Evolutionary conservation across 73 alveolate species (phyloP), one percentile per base, ranked within the genome.

Genomic region (Tetrahymena malaccensis): DNA sequence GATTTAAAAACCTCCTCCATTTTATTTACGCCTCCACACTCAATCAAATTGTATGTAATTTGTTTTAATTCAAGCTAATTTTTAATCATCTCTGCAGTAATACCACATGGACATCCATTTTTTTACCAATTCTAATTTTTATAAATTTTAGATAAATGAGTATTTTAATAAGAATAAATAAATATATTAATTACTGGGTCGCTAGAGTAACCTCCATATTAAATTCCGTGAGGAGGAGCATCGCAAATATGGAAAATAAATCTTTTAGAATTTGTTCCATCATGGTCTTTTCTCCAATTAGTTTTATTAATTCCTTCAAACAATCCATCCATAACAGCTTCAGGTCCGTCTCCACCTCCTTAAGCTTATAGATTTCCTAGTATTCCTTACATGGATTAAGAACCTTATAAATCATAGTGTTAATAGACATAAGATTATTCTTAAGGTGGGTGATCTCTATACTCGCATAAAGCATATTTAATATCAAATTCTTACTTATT

Each of bases 261-360:
- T 97, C 98, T 97, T 85, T 95, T 94, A 70, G 98, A 96, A 70
- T 1, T 4, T 19, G 89, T 70, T 3, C 89, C 89, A 70, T 70
- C 89, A 8, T 70, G 40, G 38, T 97, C 97, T 84, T 97, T 97
- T 95, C 99, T 98, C 99, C 99, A 98, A 16, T 96, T 50, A 70
- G 96, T 96, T 43, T 58, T 85, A 95, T 96, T 85, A 83, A 97
- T 95, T 8, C 97, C 98, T 85, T 95, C 98, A 95, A 96, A 94
- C 34, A 98, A 56, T 40, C 99, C 99, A 93, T 98, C 99, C 58
- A 96, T 31, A 22, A 98, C 98, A 17, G 99, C 99, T 70, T 97
- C 98, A 34, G 98, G 97, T 35, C 97, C 97, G 94, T 98, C 99
- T 70, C 97, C 97, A 8, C 99, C 99, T 19, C 98, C 98, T 37